These are phyloP conservation scores for Beauveria rudraprayagi DNA, from an alignment of 2,329 filamentous ascomycete species.

Conservation along the genomic window DNA sequence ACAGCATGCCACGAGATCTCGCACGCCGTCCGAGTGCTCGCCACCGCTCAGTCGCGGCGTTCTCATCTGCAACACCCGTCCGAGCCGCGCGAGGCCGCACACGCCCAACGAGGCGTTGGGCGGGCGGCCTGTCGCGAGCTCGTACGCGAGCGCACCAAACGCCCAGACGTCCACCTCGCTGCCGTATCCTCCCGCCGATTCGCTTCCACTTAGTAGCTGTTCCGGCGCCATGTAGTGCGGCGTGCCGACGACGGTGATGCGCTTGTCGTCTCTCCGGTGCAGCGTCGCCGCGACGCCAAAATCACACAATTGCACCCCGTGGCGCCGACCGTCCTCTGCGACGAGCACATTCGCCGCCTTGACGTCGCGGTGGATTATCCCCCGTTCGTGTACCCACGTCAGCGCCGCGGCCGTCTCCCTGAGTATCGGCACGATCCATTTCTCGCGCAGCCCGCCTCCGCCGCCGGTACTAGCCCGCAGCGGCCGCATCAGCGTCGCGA, in stretches of 20 bases:
- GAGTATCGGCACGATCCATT: slow-evolving; percentile 43
- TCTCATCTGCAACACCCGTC: slow-evolving; percentile 35
- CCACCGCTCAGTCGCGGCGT: slow-evolving; percentile 50
- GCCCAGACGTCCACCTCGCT: slow-evolving; percentile 60
- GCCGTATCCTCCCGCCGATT: slow-evolving; percentile 38
- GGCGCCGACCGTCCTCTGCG: slow-evolving; percentile 45
- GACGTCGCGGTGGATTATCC: slow-evolving; percentile 45
- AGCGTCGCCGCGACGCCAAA: slow-evolving; percentile 60
- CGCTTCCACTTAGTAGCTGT: slow-evolving; percentile 31
- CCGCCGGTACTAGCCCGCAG: slow-evolving; percentile 17
- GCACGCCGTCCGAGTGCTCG: slow-evolving; percentile 42
- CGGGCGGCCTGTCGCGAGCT: slow-evolving; percentile 57
- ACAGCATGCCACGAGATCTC: slow-evolving; percentile 52
- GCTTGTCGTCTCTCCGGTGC: slow-evolving; percentile 50
- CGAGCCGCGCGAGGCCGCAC: slow-evolving; percentile 32
- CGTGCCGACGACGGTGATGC: slow-evolving; percentile 59
- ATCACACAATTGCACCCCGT: slow-evolving; percentile 54
- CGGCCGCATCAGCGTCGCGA: slow-evolving; percentile 48
- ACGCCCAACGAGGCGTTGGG: slow-evolving; percentile 42
- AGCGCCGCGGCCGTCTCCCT: slow-evolving; percentile 41
- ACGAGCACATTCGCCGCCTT: slow-evolving; percentile 57
- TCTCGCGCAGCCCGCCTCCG: slow-evolving; percentile 35
- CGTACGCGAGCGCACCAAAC: slow-evolving; percentile 58
- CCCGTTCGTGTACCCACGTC: slow-evolving; percentile 41
- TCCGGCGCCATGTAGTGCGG: slow-evolving; percentile 64